Base-by-base conservation (phyloP, 192 early-diverging fungal species). In the Coemansia reversa region DNA sequence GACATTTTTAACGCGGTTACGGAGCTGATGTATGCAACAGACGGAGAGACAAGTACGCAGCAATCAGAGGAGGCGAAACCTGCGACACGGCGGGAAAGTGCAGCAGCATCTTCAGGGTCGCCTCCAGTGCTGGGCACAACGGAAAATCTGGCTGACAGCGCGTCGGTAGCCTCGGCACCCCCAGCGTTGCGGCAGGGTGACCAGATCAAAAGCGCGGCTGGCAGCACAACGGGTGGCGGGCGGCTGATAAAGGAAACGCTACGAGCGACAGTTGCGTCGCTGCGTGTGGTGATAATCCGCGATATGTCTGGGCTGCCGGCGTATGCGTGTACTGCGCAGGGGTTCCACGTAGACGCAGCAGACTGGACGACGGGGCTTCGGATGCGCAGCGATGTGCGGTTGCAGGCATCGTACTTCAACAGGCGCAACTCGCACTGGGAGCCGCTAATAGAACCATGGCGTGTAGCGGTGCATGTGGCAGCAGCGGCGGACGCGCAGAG, bases 361-460 rank as follows among this genome's bases (percentile, higher is more conserved):
- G 90, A 99, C 71, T 99, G 97, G 97, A 91, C 89, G 5, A 80
- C 85, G 11, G 60, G 67, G 49, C 70, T 93, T 69, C 76, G 74
- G 20, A 82, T 93, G 16, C 87, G 90, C 63, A 86, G 85, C 4
- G 83, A 86, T 6, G 71, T 97, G 4, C 72, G 83, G 32, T 67
- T 95, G 47, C 87, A 90, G 56, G 85, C 89, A 35, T 97, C 97
- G 70, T 96, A 92, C 75, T 99, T 96, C 62, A 98, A 99, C 81
- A 82, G 96, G 33, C 92, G 93, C 65, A 96, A 94, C 75, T 97
- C 96, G 25, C 96, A 98, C 71, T 99, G 97, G 97, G 97, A 99
- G 71, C 95, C 97, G 3, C 67, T 98, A 42, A 60, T 97, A 18
- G 97, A 99, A 74, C 93, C 91, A 7, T 96, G 92, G 90, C 78